Base-by-base conservation (phyloP, 768 basidiomycete genomes). In the Phlegmacium glaucopus region DNA sequence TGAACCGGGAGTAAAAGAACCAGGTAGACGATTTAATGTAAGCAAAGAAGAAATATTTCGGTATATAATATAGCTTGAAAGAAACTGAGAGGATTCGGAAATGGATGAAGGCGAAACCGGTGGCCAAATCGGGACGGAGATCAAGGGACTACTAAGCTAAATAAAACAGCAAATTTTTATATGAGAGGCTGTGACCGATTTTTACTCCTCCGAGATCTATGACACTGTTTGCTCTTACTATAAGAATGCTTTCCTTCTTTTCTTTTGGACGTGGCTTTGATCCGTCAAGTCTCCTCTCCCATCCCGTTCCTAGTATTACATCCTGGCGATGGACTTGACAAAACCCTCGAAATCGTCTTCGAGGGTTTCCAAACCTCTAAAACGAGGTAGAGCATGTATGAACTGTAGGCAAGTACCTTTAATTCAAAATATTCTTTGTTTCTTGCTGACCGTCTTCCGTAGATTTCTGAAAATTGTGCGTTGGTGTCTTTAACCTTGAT, bases 351-450 rank as follows among this genome's bases (percentile, higher is more conserved):
- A 60, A 47, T 54, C 58, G 45, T 55, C 60, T n/a, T 58, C 59
- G 46, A 65, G 55, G 53, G 56, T 54, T 32, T 55, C 70, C 13
- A 74, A 68, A 58, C 77, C 78, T 9, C 59, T 79, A 56, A 76
- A 73, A 66, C 65, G 78, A 50, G 78, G 78, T n/a, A 73, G 68
- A 46, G 78, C 78, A 47, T 79, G 78, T 48, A 72, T 77, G 65
- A 76, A 72, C 46, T 79, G 77, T 69, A 68, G 77, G 77, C 74
- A 49, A 44, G 68, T 56, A 8, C 41, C 26, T 9, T n/a, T 40
- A 39, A 3, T 22, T 34, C 9, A 11, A n/a, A 37, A 17, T n/a
- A n/a, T 36, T 29, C 17, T 44, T 38, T 47, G 45, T n/a, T 42
- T 17, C 27, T 49, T 26, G 42, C 46, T 52, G 11, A 45, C 35